phyloP scores from a whole-genome alignment of 192 early-diverging fungal species.

The Linnemannia zychae region DNA sequence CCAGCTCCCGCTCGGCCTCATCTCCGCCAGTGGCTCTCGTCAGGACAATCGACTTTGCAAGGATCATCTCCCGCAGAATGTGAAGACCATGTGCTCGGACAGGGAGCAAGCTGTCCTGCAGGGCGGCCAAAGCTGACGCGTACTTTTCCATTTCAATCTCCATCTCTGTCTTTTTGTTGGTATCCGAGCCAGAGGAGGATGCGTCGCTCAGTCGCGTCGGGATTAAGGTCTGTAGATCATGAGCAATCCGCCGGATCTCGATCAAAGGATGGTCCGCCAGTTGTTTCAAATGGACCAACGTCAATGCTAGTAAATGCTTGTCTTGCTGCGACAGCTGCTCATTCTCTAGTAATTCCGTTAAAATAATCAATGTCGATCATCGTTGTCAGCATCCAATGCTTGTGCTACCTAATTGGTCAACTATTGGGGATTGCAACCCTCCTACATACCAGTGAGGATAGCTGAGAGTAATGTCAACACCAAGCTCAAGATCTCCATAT shows the following conservation, averaged over 20 bases:
- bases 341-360: constrained; percentile 57
- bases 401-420: neutral
- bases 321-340: constrained; percentile 59
- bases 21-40: constrained; percentile 55
- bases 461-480: constrained; percentile 75
- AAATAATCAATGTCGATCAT: neutral
- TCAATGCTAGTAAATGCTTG: constrained; percentile 54
- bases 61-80: constrained; percentile 85
- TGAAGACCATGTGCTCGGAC: constrained; percentile 91
- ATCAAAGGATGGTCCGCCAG: constrained; percentile 56
- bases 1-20: constrained; percentile 61
- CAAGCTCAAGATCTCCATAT: constrained; percentile 68
- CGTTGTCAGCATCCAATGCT: neutral
- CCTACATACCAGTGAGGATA: constrained; percentile 69
- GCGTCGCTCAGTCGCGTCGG: constrained; percentile 45
- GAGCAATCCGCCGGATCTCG: constrained; percentile 60
- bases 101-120: constrained; percentile 84
- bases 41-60: constrained; percentile 73
- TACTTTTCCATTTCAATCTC: constrained; percentile 70
- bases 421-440: constrained; percentile 24
- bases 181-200: neutral
- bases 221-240: constrained; percentile 63
- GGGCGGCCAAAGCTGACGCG: constrained; percentile 80
- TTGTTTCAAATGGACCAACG: constrained; percentile 49
- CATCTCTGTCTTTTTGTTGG: constrained; percentile 31